phyloP scores from a whole-genome alignment of 768 basidiomycete genomes.

The Tremella mesenterica region DNA sequence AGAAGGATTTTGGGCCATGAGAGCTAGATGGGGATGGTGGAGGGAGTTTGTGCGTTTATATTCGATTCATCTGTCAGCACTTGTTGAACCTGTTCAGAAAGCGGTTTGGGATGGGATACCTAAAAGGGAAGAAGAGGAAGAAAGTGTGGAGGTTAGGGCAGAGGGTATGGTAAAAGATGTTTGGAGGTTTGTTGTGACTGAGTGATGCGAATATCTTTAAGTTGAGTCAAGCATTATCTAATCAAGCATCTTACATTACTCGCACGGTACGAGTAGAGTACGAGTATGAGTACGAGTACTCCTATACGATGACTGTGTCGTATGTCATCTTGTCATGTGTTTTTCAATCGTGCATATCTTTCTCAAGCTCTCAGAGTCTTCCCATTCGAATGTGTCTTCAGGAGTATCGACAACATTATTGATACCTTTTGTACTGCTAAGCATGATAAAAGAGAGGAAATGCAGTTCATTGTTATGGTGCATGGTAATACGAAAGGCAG shows the following conservation, averaged over 20 bases:
- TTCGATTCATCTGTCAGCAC: conserved; percentile 14
- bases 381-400: too few relatives aligned
- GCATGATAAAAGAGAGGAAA: too few relatives aligned
- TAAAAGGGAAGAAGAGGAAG: background rate
- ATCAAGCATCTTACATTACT: too few relatives aligned
- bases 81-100: conserved; percentile 15
- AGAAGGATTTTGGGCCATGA: conserved; percentile 28
- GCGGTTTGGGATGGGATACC: conserved; percentile 7
- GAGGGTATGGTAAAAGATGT: conserved; percentile 24
- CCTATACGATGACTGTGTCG: background rate
- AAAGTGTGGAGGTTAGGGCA: conserved; percentile 16
- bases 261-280: background rate
- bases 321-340: background rate
- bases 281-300: background rate
- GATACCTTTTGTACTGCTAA: too few relatives aligned
- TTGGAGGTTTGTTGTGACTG: conserved; percentile 7
- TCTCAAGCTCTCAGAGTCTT: background rate
- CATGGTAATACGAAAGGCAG: background rate
- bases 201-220: background rate
- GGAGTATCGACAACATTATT: too few relatives aligned
- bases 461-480: background rate
- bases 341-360: background rate
- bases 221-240: too few relatives aligned
- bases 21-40: conserved; percentile 37
- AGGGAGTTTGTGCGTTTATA: conserved; percentile 38